A percentile compares a stretch with the other conserved stretches of the same genome.
phyloP scores from a whole-genome alignment of 2,329 filamentous ascomycete species.

The Ilyonectria destructans region DNA sequence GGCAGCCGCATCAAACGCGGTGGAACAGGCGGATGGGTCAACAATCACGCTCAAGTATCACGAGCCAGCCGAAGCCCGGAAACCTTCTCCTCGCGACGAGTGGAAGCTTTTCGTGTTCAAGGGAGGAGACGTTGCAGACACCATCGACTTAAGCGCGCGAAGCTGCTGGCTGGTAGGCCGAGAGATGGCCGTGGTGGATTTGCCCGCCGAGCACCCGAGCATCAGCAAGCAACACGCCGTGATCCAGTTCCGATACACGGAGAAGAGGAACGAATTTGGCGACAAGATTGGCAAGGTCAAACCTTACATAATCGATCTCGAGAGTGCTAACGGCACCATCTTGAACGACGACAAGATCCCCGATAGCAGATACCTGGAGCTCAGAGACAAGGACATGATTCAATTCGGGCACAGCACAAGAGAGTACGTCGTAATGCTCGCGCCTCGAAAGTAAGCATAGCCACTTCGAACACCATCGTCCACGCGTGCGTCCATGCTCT shows the following conservation, averaged over 20 bases:
- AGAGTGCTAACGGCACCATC: constrained; percentile 91
- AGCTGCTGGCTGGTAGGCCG: constrained; percentile 95
- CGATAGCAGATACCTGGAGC: constrained; percentile 85
- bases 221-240: constrained; percentile 97
- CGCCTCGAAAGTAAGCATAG: constrained; percentile 60
- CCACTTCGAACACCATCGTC: neutral
- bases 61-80: constrained; percentile 93
- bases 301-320: constrained; percentile 94
- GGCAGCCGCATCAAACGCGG: constrained; percentile 88
- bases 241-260: constrained; percentile 90
- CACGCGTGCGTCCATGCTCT: neutral
- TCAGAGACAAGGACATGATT: constrained; percentile 90
- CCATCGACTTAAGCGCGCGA: constrained; percentile 80
- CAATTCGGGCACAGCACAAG: constrained; percentile 89
- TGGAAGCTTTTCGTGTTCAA: constrained; percentile 98
- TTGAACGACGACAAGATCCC: constrained; percentile 85
- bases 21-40: constrained; percentile 81
- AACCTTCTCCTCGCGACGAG: constrained; percentile 82
- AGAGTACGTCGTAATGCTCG: constrained; percentile 96
- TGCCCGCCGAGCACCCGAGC: constrained; percentile 90
- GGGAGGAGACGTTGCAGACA: constrained; percentile 84
- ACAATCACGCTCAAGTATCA: constrained; percentile 93
- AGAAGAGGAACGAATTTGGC: constrained; percentile 88
- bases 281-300: constrained; percentile 85
- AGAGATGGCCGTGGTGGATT: constrained; percentile 85